A percentile compares a stretch with the other conserved stretches of the same genome.
These are phyloP conservation scores for Leptodermis oblonga DNA, from an alignment of 257 asterid genomes.

Conservation along the genomic window DNA sequence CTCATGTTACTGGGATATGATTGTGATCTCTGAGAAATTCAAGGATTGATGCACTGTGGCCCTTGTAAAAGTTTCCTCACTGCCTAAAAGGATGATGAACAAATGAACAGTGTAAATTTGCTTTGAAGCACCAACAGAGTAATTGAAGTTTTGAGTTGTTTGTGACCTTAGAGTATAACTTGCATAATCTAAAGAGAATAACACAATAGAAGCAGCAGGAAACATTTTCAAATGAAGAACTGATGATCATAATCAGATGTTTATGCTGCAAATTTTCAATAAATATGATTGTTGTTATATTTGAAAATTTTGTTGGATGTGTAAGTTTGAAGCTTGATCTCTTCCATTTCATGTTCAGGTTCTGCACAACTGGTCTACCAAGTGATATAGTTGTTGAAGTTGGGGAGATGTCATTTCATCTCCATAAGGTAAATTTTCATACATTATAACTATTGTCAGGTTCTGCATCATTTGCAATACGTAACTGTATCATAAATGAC, in stretches of 20 bases:
- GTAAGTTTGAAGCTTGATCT: not conserved
- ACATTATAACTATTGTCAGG: too few relatives aligned
- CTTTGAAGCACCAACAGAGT: not conserved
- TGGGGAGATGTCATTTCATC: constrained; percentile 97
- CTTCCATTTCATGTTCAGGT: constrained; percentile 41
- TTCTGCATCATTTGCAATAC: not conserved
- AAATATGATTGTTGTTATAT: not conserved
- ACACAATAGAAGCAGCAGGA: not conserved
- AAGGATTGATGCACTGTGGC: not conserved
- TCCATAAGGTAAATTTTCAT: constrained; percentile 67
- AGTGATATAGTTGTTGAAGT: constrained; percentile 90
- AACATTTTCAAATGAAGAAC: not conserved
- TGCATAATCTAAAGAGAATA: not conserved
- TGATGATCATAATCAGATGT: not conserved
- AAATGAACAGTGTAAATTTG: not conserved
- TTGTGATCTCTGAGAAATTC: not conserved
- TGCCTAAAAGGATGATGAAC: not conserved
- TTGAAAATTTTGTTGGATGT: not conserved
- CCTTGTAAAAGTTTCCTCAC: not conserved
- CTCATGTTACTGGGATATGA: not conserved
- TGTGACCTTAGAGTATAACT: not conserved
- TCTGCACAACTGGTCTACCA: constrained; percentile 94
- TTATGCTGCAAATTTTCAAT: not conserved
- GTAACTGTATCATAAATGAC: not conserved
- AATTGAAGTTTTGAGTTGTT: not conserved